Evolutionary conservation across 2,329 filamentous ascomycete species (phyloP), one percentile per base, ranked within the genome.

Genomic region (Stagonosporopsis rhizophila): DNA sequence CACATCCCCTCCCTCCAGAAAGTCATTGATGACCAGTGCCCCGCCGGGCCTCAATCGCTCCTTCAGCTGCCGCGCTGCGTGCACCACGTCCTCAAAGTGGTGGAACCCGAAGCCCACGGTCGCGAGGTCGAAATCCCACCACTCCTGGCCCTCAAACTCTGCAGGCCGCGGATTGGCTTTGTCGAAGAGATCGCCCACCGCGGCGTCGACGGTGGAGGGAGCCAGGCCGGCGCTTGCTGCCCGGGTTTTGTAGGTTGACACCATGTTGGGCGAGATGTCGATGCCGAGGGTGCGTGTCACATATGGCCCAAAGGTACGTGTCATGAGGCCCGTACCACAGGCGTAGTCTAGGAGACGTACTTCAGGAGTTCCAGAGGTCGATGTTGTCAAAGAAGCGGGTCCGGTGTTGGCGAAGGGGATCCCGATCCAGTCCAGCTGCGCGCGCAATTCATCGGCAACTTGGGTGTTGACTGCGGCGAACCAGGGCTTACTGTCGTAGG

Each of bases 211-310:
- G 15, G 54, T 57, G 2, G 54, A 37, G 2, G 44, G 23, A 0
- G 63, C 44, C 3, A 75, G 34, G 7, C 62, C 62, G 9, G 66
- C 61, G 8, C 53, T 41, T 4, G 38, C 48, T 19, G 85, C 87
- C 23, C 83, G 80, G 11, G 77, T 75, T 69, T 92, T 92, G 78
- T 88, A 93, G 6, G 81, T 79, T 0, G 79, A 77, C 5, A 91
- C 83, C 89, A 92, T 92, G 58, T 85, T 85, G 59, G 87, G 82
- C 0, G 89, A 88, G 52, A 92, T 76, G 69, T 93, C 90, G 40
- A 93, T 81, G 38, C 89, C 90, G 15, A 88, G 76, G 44, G 85
- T 85, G 61, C 87, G 81, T 1, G 84, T 86, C 2, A 86, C 82
- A 64, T 85, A 87, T 2, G 87, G 85, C 1, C 82, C 83, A 14